Evolutionary conservation across 257 asterid species (phyloP).

Genomic region (Solanum peruvianum): DNA sequence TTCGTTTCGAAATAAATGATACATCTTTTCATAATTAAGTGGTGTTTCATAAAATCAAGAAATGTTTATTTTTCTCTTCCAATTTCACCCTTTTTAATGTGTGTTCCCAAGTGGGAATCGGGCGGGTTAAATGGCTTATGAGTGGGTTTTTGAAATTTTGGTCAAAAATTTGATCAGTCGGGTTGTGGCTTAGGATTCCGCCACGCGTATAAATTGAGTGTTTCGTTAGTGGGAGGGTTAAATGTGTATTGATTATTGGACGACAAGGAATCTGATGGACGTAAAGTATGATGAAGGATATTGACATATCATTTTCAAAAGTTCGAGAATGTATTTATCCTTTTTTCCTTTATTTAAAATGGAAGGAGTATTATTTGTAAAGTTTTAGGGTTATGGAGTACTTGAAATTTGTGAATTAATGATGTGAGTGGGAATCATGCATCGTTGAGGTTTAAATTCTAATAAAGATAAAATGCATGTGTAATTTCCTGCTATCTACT

Average conservation of each 20-base stretch:
- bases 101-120: background rate
- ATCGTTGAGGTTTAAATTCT: too few species aligned
- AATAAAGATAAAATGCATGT: background rate
- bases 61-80: background rate
- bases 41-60: background rate
- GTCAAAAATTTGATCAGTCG: too few species aligned
- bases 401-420: background rate
- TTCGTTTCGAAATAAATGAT: background rate
- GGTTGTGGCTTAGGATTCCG: too few species aligned
- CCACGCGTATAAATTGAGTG: too few species aligned
- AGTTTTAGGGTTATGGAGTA: background rate
- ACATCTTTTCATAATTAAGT: background rate
- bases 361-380: background rate
- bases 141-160: too few species aligned
- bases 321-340: too few species aligned
- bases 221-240: background rate
- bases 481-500: background rate
- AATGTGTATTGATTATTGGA: too few species aligned
- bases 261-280: too few species aligned
- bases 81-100: background rate
- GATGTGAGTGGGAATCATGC: background rate
- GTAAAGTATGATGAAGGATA: too few species aligned
- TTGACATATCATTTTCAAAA: too few species aligned
- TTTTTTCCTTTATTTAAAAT: too few species aligned
- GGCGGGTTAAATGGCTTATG: too few species aligned